Conservation (phyloP, 345 rosid species). For the Salix viminalis region DNA sequence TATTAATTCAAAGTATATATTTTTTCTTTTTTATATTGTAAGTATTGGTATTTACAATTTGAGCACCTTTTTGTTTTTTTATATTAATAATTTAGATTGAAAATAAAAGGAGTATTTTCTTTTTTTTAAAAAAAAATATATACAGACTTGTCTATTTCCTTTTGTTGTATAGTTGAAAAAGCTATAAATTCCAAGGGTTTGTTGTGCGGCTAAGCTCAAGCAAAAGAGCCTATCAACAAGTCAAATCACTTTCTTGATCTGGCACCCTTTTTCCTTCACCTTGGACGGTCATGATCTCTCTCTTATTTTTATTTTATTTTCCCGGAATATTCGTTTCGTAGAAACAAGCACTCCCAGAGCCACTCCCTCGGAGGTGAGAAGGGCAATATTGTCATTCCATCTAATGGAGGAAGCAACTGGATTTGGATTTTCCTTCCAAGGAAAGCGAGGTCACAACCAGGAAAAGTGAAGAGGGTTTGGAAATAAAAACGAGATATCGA, state of each 20-base stretch:
- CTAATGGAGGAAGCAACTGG: not conserved
- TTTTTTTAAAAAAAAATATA: not conserved
- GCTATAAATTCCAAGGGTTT: not conserved
- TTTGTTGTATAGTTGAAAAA: not conserved
- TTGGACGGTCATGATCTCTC: too few relatives aligned
- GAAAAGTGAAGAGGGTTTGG: too few relatives aligned
- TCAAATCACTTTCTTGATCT: not conserved
- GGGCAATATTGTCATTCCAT: slow-evolving; percentile 14
- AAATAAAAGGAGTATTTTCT: too few relatives aligned
- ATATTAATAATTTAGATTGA: too few relatives aligned
- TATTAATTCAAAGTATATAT: too few relatives aligned
- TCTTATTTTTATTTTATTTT: too few relatives aligned
- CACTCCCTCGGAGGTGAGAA: not conserved
- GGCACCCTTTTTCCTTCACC: too few relatives aligned
- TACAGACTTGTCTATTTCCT: not conserved
- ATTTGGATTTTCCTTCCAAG: not conserved
- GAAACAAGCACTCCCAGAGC: too few relatives aligned
- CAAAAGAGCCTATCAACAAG: not conserved
- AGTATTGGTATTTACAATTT: too few relatives aligned
- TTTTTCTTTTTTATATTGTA: too few relatives aligned
- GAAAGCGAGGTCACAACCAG: not conserved
- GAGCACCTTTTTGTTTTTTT: too few relatives aligned
- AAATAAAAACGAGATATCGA: not conserved
- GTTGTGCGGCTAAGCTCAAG: not conserved
- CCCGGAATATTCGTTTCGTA: too few relatives aligned